Percentiles rank a stretch among this genome's conserved stretches.
These are phyloP conservation scores for Dryas alaskensis DNA, from an alignment of 306 rosid species.

Conservation along the genomic window DNA sequence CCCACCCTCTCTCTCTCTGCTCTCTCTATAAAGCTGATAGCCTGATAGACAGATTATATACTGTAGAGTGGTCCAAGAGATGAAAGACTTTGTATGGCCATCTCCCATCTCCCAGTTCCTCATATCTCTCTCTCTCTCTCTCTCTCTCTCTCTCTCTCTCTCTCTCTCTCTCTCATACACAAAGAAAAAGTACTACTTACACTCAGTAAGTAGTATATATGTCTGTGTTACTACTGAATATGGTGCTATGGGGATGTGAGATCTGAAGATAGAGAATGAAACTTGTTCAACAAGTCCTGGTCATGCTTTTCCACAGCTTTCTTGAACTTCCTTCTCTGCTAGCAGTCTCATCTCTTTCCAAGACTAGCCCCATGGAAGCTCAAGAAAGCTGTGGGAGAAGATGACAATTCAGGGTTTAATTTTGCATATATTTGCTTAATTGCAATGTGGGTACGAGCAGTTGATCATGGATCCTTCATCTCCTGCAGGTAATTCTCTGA, in stretches of 20 bases:
- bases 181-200: neutral
- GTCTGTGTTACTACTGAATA: too few species aligned
- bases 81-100: conserved; percentile 38
- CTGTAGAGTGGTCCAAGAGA: conserved; percentile 75
- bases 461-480: conserved; percentile 12
- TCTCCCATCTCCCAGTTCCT: conserved; percentile 18
- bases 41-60: conserved; percentile 58
- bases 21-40: conserved; percentile 64
- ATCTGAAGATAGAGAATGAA: conserved; percentile 37
- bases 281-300: conserved; percentile 45
- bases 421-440: neutral
- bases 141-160: conserved; percentile 17
- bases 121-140: conserved; percentile 3
- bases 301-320: conserved; percentile 99
- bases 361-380: conserved; percentile 49
- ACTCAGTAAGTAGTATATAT: neutral
- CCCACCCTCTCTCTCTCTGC: conserved; percentile 8
- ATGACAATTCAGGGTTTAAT: conserved; percentile 59
- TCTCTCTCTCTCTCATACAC: conserved; percentile 16
- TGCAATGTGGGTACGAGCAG: too few species aligned
- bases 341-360: conserved; percentile 14
- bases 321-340: conserved; percentile 71
- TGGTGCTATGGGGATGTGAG: conserved; percentile 22
- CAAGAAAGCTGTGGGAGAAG: conserved; percentile 99
- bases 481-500: conserved; percentile 10